These are phyloP conservation scores for Exophiala xenobiotica DNA, from an alignment of 2,329 filamentous ascomycete genomes.

Conservation along the genomic window DNA sequence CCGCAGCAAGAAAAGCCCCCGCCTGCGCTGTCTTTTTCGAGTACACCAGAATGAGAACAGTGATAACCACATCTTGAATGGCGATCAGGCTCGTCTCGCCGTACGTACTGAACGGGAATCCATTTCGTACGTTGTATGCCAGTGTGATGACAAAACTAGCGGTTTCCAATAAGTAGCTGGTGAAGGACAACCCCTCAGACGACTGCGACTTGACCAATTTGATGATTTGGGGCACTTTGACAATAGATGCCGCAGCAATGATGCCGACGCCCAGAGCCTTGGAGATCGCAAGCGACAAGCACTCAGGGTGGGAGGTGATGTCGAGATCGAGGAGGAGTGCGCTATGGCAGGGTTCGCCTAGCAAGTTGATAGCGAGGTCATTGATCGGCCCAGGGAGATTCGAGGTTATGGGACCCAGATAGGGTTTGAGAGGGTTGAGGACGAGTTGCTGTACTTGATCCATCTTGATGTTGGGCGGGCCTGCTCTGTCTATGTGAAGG, in stretches of 20 bases:
- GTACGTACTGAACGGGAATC: constrained; percentile 94
- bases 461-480: constrained; percentile 32
- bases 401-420: constrained; percentile 66
- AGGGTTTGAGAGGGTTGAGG: constrained; percentile 45
- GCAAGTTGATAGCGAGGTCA: constrained; percentile 72
- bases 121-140: constrained; percentile 86
- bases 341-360: constrained; percentile 82
- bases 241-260: constrained; percentile 81
- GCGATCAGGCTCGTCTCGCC: constrained; percentile 93
- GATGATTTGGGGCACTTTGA: constrained; percentile 95
- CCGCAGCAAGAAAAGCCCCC: constrained; percentile 72
- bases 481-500: constrained; percentile 22
- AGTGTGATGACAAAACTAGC: constrained; percentile 82
- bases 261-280: constrained; percentile 94
- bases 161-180: constrained; percentile 91
- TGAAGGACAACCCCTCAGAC: constrained; percentile 79
- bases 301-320: constrained; percentile 67
- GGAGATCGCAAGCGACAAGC: constrained; percentile 84
- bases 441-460: constrained; percentile 43
- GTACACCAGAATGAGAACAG: constrained; percentile 81
- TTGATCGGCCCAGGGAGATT: constrained; percentile 72
- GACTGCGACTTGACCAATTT: constrained; percentile 83
- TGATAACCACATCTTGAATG: constrained; percentile 87
- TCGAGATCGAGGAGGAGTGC: constrained; percentile 83
- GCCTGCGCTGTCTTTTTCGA: constrained; percentile 67